A percentile compares a stretch with the other conserved stretches of the same genome.
Evolutionary conservation across 345 rosid species (phyloP).

Genomic region (Isatis tinctoria): DNA sequence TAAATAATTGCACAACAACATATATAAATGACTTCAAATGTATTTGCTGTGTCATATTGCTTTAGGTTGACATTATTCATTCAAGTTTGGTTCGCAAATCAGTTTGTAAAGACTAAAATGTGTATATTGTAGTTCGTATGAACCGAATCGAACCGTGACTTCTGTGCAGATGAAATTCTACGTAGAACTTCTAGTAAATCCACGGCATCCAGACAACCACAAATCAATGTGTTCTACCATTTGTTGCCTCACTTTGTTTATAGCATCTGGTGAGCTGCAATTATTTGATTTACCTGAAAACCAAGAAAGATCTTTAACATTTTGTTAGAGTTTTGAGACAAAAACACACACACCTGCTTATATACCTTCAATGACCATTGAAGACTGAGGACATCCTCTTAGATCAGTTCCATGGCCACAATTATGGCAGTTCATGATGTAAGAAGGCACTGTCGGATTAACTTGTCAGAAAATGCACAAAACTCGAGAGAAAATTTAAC

Average conservation of each 20-base stretch:
- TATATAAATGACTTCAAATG: background rate
- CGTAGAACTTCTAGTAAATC: background rate
- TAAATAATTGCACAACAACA: background rate
- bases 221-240: conserved; percentile 60
- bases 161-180: background rate
- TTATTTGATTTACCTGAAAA: conserved; percentile 58
- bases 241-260: conserved; percentile 71
- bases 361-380: conserved; percentile 65
- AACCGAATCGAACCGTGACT: background rate
- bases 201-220: conserved; percentile 79
- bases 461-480: background rate
- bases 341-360: background rate
- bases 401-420: conserved; percentile 93
- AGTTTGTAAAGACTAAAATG: background rate
- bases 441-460: conserved; percentile 31
- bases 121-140: background rate
- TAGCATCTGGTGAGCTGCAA: conserved; percentile 70
- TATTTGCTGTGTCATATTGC: background rate
- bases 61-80: background rate
- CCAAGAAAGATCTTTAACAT: background rate
- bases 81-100: background rate
- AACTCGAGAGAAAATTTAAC: background rate
- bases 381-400: conserved; percentile 91
- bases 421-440: conserved; percentile 62
- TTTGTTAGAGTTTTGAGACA: background rate